These are phyloP conservation scores for Leccinum subtestaceum DNA, from an alignment of 768 basidiomycete species.

Conservation along the genomic window DNA sequence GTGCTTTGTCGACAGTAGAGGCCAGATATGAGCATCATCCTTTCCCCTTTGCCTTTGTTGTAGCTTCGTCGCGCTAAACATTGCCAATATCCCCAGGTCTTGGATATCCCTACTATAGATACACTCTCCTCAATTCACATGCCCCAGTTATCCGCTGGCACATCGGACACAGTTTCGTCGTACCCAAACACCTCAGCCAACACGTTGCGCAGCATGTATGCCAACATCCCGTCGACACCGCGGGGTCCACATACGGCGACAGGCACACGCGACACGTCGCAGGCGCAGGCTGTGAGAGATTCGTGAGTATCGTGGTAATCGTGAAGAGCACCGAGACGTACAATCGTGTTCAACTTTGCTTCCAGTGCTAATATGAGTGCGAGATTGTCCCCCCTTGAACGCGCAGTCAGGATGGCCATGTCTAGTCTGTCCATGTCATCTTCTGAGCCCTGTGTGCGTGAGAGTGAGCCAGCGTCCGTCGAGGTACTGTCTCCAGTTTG, in stretches of 20 bases:
- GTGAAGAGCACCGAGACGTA: slow-evolving; percentile 35
- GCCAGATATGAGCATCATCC: slow-evolving; percentile 78
- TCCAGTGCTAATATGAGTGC: slow-evolving; percentile 56
- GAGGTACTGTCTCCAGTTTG: slow-evolving; percentile 35
- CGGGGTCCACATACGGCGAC: slow-evolving; percentile 74
- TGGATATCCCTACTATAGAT: slow-evolving; percentile 42
- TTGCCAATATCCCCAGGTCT: neutral
- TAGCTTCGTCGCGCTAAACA: slow-evolving; percentile 5
- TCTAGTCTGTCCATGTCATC: slow-evolving; percentile 48
- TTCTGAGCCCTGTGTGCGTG: neutral
- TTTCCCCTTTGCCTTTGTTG: neutral
- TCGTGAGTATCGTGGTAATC: slow-evolving; percentile 29
- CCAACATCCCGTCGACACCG: slow-evolving; percentile 83
- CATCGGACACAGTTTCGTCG: slow-evolving; percentile 81
- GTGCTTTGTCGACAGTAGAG: slow-evolving; percentile 64
- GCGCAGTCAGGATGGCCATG: slow-evolving; percentile 47
- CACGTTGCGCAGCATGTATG: slow-evolving; percentile 81
- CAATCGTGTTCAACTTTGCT: slow-evolving; percentile 56
- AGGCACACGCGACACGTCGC: slow-evolving; percentile 73
- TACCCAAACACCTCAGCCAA: slow-evolving; percentile 81
- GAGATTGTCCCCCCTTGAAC: slow-evolving; percentile 44
- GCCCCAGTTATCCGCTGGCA: slow-evolving; percentile 84
- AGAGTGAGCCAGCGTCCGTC: neutral
- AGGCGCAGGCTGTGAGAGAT: slow-evolving; percentile 16
- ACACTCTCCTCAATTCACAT: slow-evolving; percentile 71